Evolutionary conservation across 2,329 filamentous ascomycete genomes (phyloP).

Genomic region (Microcyclospora tardicrescens): DNA sequence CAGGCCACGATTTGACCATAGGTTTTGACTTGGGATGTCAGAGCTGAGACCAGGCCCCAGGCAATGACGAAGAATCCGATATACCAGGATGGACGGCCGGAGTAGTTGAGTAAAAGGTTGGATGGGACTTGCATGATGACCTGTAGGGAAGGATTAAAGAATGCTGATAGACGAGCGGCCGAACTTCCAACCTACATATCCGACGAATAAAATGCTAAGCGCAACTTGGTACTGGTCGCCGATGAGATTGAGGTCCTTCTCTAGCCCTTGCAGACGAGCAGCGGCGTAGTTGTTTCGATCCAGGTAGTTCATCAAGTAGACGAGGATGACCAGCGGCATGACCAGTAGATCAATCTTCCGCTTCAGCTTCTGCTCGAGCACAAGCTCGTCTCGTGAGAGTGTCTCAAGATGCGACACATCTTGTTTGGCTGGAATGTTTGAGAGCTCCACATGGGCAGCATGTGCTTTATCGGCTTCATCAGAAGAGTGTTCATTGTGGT

Average conservation of each 20-base stretch:
- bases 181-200: constrained; percentile 33
- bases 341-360: constrained; percentile 59
- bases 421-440: constrained; percentile 16
- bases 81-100: constrained; percentile 46
- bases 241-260: constrained; percentile 44
- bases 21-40: constrained; percentile 18
- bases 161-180: not conserved
- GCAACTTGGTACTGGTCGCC: constrained; percentile 50
- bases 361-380: constrained; percentile 44
- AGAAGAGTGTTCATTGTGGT: constrained; percentile 1
- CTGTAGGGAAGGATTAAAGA: constrained; percentile 3
- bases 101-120: constrained; percentile 64
- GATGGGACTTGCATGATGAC: constrained; percentile 36
- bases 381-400: constrained; percentile 20
- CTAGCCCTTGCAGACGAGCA: constrained; percentile 51
- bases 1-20: constrained; percentile 19
- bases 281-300: constrained; percentile 48
- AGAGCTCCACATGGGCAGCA: constrained; percentile 12
- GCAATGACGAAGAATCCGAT: constrained; percentile 62
- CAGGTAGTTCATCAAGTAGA: constrained; percentile 23
- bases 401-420: constrained; percentile 14
- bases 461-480: constrained; percentile 9
- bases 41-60: constrained; percentile 57
- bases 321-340: constrained; percentile 57
- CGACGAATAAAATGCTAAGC: constrained; percentile 47